Percentiles rank a stretch among this genome's conserved stretches.
Evolutionary conservation across 2,329 filamentous ascomycete species (phyloP).

Genomic region (Periconia macrospinosa): DNA sequence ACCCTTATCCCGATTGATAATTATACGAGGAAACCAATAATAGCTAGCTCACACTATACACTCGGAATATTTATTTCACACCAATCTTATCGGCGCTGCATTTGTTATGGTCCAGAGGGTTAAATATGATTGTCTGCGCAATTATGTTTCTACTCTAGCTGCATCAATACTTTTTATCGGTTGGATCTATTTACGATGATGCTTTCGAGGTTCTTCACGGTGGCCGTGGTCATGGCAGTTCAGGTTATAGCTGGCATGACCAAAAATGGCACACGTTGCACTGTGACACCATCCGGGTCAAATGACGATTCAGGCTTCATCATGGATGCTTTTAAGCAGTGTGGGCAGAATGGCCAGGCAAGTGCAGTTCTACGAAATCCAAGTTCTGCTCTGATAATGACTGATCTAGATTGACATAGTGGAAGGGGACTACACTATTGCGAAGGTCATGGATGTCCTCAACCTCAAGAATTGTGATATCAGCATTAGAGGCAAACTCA

Average conservation of each 20-base stretch:
- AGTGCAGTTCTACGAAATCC: background rate
- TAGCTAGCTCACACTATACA: background rate
- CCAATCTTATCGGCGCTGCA: background rate
- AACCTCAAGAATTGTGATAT: constrained; percentile 31
- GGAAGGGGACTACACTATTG: constrained; percentile 27
- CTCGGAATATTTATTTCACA: background rate
- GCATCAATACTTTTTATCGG: background rate
- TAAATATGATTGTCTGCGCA: background rate
- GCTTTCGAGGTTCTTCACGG: constrained; percentile 3
- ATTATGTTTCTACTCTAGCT: background rate
- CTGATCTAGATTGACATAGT: constrained; percentile 20
- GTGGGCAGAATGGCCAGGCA: constrained; percentile 23
- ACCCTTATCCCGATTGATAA: background rate
- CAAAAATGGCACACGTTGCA: constrained; percentile 25
- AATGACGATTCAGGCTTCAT: constrained; percentile 26
- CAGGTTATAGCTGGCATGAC: constrained; percentile 22
- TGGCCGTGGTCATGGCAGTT: constrained; percentile 10
- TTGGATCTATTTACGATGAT: too few relatives aligned
- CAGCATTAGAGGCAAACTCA: constrained; percentile 26
- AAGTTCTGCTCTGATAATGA: background rate
- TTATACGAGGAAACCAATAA: background rate
- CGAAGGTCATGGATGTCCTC: constrained; percentile 30
- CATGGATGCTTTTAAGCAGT: constrained; percentile 33
- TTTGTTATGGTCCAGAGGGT: background rate
- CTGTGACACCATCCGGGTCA: constrained; percentile 22